Conservation (phyloP, 1,284 basidiomycete species). For the Cryptococcus sp. region DNA sequence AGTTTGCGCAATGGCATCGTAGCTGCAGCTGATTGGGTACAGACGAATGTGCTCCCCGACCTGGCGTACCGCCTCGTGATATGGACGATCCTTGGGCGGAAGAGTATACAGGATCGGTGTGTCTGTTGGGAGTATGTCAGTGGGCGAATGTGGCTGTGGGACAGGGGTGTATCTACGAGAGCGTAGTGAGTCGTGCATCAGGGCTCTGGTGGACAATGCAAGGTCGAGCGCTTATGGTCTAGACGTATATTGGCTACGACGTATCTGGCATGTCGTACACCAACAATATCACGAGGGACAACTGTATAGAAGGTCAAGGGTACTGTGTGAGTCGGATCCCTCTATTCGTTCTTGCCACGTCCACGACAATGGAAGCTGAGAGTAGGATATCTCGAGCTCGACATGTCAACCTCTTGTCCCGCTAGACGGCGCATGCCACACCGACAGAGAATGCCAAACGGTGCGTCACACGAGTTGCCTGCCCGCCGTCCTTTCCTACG, state of each 20-base stretch:
- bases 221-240: neutral
- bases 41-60: slow-evolving; percentile 17
- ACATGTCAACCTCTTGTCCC: slow-evolving; percentile 10
- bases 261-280: slow-evolving; percentile 13
- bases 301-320: slow-evolving; percentile 21
- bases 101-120: slow-evolving; percentile 13
- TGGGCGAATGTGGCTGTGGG: slow-evolving; percentile 15
- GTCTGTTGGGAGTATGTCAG: slow-evolving; percentile 19
- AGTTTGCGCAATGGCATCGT: neutral
- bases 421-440: slow-evolving; percentile 7
- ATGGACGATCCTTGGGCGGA: slow-evolving; percentile 6
- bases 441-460: slow-evolving; percentile 21
- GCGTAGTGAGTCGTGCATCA: slow-evolving; percentile 13
- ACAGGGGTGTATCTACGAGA: slow-evolving; percentile 15
- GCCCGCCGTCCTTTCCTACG: neutral
- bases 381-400: slow-evolving; percentile 10
- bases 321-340: slow-evolving; percentile 18
- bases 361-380: no score
- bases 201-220: no score
- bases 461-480: slow-evolving; percentile 12
- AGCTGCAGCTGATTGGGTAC: neutral
- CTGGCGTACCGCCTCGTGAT: neutral
- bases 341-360: neutral
- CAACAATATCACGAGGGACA: slow-evolving; percentile 17
- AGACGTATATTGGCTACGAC: slow-evolving; percentile 26